These are phyloP conservation scores for Ottelia alismoides DNA, from an alignment of 106 monocot genomes.

Conservation along the genomic window DNA sequence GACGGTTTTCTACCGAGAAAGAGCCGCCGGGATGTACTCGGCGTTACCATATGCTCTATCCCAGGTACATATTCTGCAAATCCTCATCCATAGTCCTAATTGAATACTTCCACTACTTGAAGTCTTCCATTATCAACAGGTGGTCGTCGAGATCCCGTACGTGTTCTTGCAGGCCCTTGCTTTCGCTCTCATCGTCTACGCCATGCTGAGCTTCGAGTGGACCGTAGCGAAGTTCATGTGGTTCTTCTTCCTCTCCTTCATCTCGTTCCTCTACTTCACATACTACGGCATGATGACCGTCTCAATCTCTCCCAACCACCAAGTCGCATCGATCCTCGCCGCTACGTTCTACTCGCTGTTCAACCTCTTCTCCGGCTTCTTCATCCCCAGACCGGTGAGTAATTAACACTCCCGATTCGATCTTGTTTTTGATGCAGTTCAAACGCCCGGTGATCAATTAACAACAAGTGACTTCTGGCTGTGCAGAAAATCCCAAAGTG, in stretches of 20 bases:
- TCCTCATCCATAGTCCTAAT: no score
- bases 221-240: slow-evolving; percentile 62
- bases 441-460: no score
- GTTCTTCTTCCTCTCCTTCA: slow-evolving; percentile 69
- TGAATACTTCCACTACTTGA: no score
- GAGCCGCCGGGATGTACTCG: slow-evolving; percentile 69
- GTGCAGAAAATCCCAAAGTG: slow-evolving; percentile 53
- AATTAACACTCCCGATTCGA: no score
- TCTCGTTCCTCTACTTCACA: slow-evolving; percentile 68
- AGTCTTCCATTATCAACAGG: no score
- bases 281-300: slow-evolving; percentile 85
- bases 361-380: slow-evolving; percentile 79
- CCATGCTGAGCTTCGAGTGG: slow-evolving; percentile 73
- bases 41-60: slow-evolving; percentile 51
- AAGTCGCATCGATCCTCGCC: slow-evolving; percentile 49
- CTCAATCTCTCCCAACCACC: slow-evolving; percentile 52
- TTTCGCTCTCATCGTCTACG: slow-evolving; percentile 40
- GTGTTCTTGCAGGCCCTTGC: slow-evolving; percentile 35
- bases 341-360: slow-evolving; percentile 55
- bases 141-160: slow-evolving; percentile 60
- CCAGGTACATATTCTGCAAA: slow-evolving; percentile 35
- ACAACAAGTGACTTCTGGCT: no score
- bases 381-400: slow-evolving; percentile 62
- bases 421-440: no score
- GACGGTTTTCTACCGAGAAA: slow-evolving; percentile 53